Conservation (phyloP, 768 basidiomycete genomes). For the Megacollybia marginata region DNA sequence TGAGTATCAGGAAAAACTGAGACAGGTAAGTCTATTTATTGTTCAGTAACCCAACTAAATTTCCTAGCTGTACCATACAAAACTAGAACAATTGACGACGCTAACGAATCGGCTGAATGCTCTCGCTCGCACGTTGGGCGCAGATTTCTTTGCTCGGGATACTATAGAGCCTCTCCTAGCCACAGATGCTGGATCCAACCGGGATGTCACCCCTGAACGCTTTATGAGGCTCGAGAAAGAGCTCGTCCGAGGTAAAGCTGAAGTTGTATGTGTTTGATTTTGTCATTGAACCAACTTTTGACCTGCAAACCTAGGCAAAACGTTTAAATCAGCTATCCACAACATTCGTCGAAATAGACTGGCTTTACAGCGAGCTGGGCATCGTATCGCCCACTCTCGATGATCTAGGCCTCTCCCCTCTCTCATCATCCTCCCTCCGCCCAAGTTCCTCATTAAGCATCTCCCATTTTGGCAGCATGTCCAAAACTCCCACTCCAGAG, state of each 20-base stretch:
- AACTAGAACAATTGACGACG: conserved; percentile 67
- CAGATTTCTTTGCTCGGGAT: conserved; percentile 51
- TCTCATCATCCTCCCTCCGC: conserved; percentile 43
- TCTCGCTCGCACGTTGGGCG: conserved; percentile 54
- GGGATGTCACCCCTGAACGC: conserved; percentile 75
- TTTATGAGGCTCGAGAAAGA: conserved; percentile 81
- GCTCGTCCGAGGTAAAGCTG: conserved; percentile 76
- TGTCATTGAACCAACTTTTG: neutral
- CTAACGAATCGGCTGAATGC: conserved; percentile 57
- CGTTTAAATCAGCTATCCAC: conserved; percentile 57
- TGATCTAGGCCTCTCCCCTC: conserved; percentile 27
- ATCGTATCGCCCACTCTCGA: conserved; percentile 53
- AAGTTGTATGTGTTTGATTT: conserved; percentile 51
- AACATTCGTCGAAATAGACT: conserved; percentile 71
- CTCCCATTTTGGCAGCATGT: conserved; percentile 20
- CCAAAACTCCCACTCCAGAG: conserved; percentile 4
- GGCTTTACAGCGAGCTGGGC: conserved; percentile 78
- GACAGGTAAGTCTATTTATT: conserved; percentile 48
- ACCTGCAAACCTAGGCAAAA: conserved; percentile 38
- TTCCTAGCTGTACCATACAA: conserved; percentile 64
- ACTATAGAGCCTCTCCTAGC: conserved; percentile 41
- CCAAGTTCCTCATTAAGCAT: conserved; percentile 30
- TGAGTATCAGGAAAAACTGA: conserved; percentile 69
- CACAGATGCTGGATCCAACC: conserved; percentile 32
- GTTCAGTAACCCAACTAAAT: neutral